Percentiles rank a stretch among this genome's conserved stretches.
These are phyloP conservation scores for Kalaharituber pfeilii DNA, from an alignment of 2,329 filamentous ascomycete genomes.

Conservation along the genomic window DNA sequence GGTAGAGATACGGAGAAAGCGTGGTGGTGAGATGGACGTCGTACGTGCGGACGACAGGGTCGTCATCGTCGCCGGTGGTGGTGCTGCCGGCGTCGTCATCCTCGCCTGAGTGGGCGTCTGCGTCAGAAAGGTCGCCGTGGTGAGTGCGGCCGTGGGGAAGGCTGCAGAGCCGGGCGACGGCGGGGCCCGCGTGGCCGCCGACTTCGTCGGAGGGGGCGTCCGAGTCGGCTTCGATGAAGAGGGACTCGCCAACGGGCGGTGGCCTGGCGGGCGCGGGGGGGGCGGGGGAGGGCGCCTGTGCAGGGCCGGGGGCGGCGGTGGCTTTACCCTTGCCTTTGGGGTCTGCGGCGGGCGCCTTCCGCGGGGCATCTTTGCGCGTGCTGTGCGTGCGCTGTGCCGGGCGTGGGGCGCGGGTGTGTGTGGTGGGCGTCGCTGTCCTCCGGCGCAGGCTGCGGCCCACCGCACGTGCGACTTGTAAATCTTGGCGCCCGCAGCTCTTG, in stretches of 20 bases:
- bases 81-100: constrained; percentile 4
- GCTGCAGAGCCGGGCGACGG: background rate
- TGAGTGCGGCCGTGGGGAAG: constrained; percentile 2
- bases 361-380: background rate
- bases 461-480: background rate
- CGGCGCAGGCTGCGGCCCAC: background rate
- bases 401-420: background rate
- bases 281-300: background rate
- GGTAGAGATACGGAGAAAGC: constrained; percentile 51
- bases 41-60: constrained; percentile 60
- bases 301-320: background rate
- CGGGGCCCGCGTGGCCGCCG: background rate
- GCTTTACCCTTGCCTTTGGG: background rate
- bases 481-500: no score
- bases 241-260: constrained; percentile 6
- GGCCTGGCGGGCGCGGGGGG: background rate
- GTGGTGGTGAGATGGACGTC: constrained; percentile 69
- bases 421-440: background rate
- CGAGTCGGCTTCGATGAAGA: constrained; percentile 8
- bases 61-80: constrained; percentile 31
- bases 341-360: background rate
- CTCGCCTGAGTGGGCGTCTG: background rate
- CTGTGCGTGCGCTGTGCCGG: background rate
- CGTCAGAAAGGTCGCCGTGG: constrained; percentile 4
- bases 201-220: background rate